These are phyloP conservation scores for Basipetospora chlamydospora DNA, from an alignment of 2,329 filamentous ascomycete genomes.

Conservation along the genomic window DNA sequence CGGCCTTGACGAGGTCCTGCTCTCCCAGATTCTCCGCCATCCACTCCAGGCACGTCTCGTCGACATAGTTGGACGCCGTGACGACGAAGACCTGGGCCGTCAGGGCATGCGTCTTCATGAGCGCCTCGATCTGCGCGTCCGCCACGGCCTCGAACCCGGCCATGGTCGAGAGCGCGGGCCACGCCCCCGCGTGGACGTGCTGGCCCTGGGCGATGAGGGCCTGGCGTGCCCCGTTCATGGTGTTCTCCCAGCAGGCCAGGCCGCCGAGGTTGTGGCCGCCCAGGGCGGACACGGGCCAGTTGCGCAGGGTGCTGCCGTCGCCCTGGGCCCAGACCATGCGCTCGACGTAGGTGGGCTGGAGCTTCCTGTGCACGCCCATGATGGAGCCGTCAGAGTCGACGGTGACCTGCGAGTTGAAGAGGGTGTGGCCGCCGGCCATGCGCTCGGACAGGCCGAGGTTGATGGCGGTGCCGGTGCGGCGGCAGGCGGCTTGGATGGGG, in stretches of 20 bases:
- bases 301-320: conserved; percentile 31
- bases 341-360: conserved; percentile 42
- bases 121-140: background rate
- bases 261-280: background rate
- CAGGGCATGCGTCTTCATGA: background rate
- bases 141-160: background rate
- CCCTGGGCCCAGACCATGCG: conserved; percentile 39
- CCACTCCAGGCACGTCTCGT: background rate
- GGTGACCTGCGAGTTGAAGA: conserved; percentile 37
- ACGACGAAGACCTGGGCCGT: background rate
- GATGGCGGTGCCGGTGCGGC: conserved; percentile 21
- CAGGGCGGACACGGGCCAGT: background rate
- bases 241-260: background rate
- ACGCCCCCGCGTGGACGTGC: background rate
- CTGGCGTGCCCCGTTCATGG: background rate
- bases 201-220: background rate
- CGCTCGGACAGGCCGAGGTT: conserved; percentile 37
- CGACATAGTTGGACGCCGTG: background rate
- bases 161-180: background rate
- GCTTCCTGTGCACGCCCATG: conserved; percentile 35
- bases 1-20: background rate
- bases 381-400: conserved; percentile 28
- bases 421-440: conserved; percentile 24
- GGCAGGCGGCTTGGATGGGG: conserved; percentile 23
- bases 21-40: background rate